Evolutionary conservation across 805 yeast species (phyloP).

Genomic region (Wickerhamiella bombiphila): DNA sequence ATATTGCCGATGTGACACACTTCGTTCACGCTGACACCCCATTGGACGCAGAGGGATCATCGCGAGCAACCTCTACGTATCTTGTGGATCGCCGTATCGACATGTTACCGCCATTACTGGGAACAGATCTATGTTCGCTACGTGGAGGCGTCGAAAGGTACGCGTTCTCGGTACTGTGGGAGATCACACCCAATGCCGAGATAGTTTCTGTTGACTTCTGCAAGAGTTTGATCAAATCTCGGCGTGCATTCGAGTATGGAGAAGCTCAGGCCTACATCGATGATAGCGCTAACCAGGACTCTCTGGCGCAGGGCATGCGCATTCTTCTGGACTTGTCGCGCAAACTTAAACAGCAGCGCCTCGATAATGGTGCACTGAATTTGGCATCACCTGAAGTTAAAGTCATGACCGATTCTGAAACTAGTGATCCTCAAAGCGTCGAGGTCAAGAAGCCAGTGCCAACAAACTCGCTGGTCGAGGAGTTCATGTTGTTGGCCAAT

Average conservation of each 20-base stretch:
- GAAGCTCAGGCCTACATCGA: slow-evolving; percentile 87
- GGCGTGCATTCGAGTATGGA: slow-evolving; percentile 91
- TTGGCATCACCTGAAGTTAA: slow-evolving; percentile 96
- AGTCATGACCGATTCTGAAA: slow-evolving; percentile 92
- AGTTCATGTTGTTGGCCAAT: slow-evolving; percentile 94
- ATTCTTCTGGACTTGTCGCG: slow-evolving; percentile 66
- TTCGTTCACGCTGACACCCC: slow-evolving; percentile 89
- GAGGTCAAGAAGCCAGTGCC: slow-evolving; percentile 78
- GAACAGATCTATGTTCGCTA: slow-evolving; percentile 90
- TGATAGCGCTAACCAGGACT: slow-evolving; percentile 60
- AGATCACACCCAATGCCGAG: slow-evolving; percentile 71
- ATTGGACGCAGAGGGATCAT: slow-evolving; percentile 87
- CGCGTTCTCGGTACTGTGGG: slow-evolving; percentile 95
- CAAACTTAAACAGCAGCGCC: slow-evolving; percentile 66
- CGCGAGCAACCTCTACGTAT: slow-evolving; percentile 94
- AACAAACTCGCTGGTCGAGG: slow-evolving; percentile 93
- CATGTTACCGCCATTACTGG: slow-evolving; percentile 90
- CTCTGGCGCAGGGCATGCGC: slow-evolving; percentile 80
- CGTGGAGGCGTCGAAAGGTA: slow-evolving; percentile 91
- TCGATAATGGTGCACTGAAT: slow-evolving; percentile 92
- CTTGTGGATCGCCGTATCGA: slow-evolving; percentile 96
- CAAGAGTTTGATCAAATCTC: slow-evolving; percentile 77
- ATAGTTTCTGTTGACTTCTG: slow-evolving; percentile 65
- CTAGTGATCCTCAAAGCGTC: slow-evolving; percentile 91
- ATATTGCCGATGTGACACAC: slow-evolving; percentile 97